Evolutionary conservation across 768 basidiomycete species (phyloP).

Genomic region (Suillus americanus): DNA sequence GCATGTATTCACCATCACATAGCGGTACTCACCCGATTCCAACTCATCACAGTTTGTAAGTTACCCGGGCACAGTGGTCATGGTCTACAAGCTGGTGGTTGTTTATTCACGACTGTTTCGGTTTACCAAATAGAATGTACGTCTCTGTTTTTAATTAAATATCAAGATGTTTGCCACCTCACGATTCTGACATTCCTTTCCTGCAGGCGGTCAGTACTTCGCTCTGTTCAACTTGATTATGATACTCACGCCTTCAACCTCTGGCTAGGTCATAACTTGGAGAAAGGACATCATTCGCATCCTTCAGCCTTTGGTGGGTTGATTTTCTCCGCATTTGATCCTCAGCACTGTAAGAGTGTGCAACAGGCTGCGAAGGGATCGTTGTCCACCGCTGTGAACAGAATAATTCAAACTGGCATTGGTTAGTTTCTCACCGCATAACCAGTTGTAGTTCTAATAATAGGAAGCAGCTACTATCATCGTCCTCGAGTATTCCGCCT

Average conservation of each 20-base stretch:
- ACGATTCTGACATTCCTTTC: too few relatives aligned
- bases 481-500: neutral
- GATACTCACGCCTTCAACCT: neutral
- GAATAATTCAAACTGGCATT: neutral
- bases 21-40: too few relatives aligned
- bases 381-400: neutral
- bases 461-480: neutral
- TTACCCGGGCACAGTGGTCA: too few relatives aligned
- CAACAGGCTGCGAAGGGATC: neutral
- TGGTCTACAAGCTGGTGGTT: too few relatives aligned
- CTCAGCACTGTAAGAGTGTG: neutral
- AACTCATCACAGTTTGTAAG: too few relatives aligned
- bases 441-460: neutral
- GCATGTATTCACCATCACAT: too few relatives aligned
- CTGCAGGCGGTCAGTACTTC: too few relatives aligned
- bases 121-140: too few relatives aligned
- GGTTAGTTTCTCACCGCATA: neutral
- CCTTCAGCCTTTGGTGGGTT: neutral
- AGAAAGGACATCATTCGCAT: fast-evolving
- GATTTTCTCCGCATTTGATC: neutral
- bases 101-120: too few relatives aligned
- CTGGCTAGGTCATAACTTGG: fast-evolving
- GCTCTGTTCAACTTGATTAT: too few relatives aligned
- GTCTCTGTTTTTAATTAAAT: too few relatives aligned
- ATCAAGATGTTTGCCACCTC: too few relatives aligned